Conservation (phyloP, 2,329 filamentous ascomycete genomes). For the Diplodia corticola region DNA sequence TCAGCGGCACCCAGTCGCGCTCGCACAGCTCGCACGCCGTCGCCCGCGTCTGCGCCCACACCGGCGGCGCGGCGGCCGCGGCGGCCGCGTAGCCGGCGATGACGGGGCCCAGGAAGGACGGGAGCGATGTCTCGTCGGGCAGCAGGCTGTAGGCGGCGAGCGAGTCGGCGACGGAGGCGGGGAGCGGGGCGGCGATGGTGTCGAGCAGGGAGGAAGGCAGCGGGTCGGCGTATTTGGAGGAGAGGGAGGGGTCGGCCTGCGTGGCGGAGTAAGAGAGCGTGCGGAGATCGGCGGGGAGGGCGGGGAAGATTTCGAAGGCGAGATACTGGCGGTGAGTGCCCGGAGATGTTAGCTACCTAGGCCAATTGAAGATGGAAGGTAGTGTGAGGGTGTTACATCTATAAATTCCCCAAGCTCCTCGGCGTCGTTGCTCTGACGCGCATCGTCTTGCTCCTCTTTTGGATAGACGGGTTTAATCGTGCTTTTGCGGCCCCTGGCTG, state of each 20-base stretch:
- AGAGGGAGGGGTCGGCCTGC: slow-evolving; percentile 52
- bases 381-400: slow-evolving; percentile 50
- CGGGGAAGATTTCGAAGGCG: slow-evolving; percentile 66
- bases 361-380: background rate
- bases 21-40: slow-evolving; percentile 73
- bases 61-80: slow-evolving; percentile 62
- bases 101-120: slow-evolving; percentile 62
- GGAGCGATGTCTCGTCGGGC: slow-evolving; percentile 40
- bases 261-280: slow-evolving; percentile 61
- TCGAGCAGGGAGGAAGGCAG: slow-evolving; percentile 55
- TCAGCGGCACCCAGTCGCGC: slow-evolving; percentile 71
- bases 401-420: slow-evolving; percentile 79
- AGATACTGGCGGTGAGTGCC: slow-evolving; percentile 63
- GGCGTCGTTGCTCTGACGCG: slow-evolving; percentile 44
- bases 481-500: slow-evolving; percentile 43
- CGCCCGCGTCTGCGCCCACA: slow-evolving; percentile 59
- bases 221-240: slow-evolving; percentile 59
- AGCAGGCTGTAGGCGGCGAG: slow-evolving; percentile 67
- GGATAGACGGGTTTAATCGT: slow-evolving; percentile 34
- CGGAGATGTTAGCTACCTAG: slow-evolving; percentile 1
- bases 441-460: slow-evolving; percentile 12
- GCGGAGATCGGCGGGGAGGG: slow-evolving; percentile 62
- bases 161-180: slow-evolving; percentile 64
- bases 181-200: slow-evolving; percentile 55
- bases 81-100: slow-evolving; percentile 63